A percentile compares a stretch with the other conserved stretches of the same genome.
Evolutionary conservation across 768 basidiomycete genomes (phyloP).

Genomic region (Pleurotus citrinopileatus): DNA sequence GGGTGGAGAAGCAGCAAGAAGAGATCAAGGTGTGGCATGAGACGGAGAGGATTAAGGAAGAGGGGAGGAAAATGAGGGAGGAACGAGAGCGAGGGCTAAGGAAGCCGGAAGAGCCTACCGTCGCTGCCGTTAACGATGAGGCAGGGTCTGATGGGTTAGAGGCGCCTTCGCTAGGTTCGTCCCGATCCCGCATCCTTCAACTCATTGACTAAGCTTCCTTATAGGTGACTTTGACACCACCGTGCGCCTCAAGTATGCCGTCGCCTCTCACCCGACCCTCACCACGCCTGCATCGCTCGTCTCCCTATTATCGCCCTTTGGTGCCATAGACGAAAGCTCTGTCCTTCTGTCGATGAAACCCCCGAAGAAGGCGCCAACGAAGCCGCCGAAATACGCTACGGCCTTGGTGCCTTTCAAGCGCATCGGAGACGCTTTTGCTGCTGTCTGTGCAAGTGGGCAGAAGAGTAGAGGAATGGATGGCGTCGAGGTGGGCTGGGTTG

Average conservation of each 20-base stretch:
- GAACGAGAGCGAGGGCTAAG: slow-evolving; percentile 56
- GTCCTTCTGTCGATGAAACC: slow-evolving; percentile 70
- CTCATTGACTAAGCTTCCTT: slow-evolving; percentile 8
- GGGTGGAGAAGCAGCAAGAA: slow-evolving; percentile 58
- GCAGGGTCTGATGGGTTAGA: slow-evolving; percentile 36
- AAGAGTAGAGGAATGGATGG: slow-evolving; percentile 52
- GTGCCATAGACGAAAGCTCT: slow-evolving; percentile 56
- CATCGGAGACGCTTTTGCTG: slow-evolving; percentile 74
- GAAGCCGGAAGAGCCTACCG: slow-evolving; percentile 41
- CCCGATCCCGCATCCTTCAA: background rate
- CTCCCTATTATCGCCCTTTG: slow-evolving; percentile 56
- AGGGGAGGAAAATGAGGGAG: slow-evolving; percentile 65
- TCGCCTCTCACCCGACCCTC: slow-evolving; percentile 56
- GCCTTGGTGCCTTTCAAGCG: slow-evolving; percentile 77
- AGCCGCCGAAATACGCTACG: slow-evolving; percentile 62
- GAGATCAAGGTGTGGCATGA: slow-evolving; percentile 53
- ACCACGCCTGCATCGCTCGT: slow-evolving; percentile 48
- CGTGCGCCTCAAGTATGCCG: slow-evolving; percentile 64
- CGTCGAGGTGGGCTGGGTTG: slow-evolving; percentile 73
- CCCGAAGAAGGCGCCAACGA: slow-evolving; percentile 51
- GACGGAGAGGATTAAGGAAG: slow-evolving; percentile 72
- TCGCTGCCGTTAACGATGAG: slow-evolving; percentile 16
- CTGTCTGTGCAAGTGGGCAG: slow-evolving; percentile 58
- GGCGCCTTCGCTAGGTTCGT: slow-evolving; percentile 55
- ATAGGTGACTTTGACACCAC: slow-evolving; percentile 71